Conservation (phyloP, 352 stramenopile species). For the Phytophthora gonapodyides region DNA sequence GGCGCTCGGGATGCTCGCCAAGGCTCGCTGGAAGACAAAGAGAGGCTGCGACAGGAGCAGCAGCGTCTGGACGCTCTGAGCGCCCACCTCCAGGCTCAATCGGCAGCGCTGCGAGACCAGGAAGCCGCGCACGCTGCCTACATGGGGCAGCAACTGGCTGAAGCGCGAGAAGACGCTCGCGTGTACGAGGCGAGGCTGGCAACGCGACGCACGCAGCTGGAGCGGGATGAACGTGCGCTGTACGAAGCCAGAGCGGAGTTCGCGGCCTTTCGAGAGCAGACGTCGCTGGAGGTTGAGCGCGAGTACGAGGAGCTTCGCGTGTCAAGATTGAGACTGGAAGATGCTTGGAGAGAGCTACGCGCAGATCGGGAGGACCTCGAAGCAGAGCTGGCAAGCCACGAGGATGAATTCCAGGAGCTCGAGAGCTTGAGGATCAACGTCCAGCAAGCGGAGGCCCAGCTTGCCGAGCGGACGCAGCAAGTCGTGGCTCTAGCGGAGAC, state of each 20-base stretch:
- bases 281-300: conserved; percentile 38
- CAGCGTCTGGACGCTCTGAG: conserved; percentile 61
- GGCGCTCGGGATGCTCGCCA: conserved; percentile 56
- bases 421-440: conserved; percentile 34
- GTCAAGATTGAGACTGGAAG: conserved; percentile 39
- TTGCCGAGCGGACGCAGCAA: conserved; percentile 40
- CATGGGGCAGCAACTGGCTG: conserved; percentile 47
- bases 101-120: conserved; percentile 51
- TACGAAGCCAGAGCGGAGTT: conserved; percentile 58
- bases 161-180: conserved; percentile 50
- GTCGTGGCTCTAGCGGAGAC: conserved; percentile 32
- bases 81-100: conserved; percentile 73
- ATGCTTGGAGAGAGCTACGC: conserved; percentile 41
- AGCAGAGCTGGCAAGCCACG: conserved; percentile 45
- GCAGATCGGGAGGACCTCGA: conserved; percentile 50
- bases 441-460: conserved; percentile 43
- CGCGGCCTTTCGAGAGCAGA: conserved; percentile 56
- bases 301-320: conserved; percentile 36
- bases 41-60: conserved; percentile 74
- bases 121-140: conserved; percentile 47
- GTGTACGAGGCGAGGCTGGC: conserved; percentile 48
- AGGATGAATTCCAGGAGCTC: conserved; percentile 51
- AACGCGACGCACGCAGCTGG: conserved; percentile 40
- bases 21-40: conserved; percentile 73
- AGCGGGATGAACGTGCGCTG: conserved; percentile 53